phyloP scores from a whole-genome alignment of 345 rosid species.

The Lepidium didymum region DNA sequence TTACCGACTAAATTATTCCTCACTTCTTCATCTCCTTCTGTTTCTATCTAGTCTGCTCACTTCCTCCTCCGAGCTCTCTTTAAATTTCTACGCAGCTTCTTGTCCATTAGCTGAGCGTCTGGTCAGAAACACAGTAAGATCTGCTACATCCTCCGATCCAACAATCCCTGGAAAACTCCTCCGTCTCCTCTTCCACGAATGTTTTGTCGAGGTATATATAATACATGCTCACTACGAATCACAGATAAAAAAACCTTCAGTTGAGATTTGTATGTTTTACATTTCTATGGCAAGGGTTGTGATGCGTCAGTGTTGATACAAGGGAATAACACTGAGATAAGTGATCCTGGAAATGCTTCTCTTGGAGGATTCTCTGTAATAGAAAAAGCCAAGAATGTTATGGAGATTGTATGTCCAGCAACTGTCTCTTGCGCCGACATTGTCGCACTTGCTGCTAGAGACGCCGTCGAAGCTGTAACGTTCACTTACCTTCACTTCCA shows the following conservation, averaged over 20 bases:
- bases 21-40: slow-evolving; percentile 1
- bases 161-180: slow-evolving; percentile 79
- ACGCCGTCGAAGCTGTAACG: slow-evolving; percentile 58
- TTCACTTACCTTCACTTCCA: not conserved
- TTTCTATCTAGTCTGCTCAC: slow-evolving; percentile 12
- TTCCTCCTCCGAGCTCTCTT: slow-evolving; percentile 31
- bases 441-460: slow-evolving; percentile 65
- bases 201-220: slow-evolving; percentile 57
- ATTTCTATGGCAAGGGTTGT: slow-evolving; percentile 48
- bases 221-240: not conserved
- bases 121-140: slow-evolving; percentile 53
- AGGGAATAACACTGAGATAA: slow-evolving; percentile 70
- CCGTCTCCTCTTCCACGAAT: slow-evolving; percentile 74
- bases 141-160: slow-evolving; percentile 58
- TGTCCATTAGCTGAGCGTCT: slow-evolving; percentile 63
- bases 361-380: slow-evolving; percentile 72
- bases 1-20: slow-evolving; percentile 32
- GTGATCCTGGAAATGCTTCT: slow-evolving; percentile 67
- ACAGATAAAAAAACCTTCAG: not conserved
- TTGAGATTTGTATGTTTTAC: not conserved
- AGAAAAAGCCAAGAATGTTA: slow-evolving; percentile 48
- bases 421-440: slow-evolving; percentile 70
- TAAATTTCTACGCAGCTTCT: slow-evolving; percentile 58
- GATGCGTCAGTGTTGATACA: slow-evolving; percentile 74
- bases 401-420: slow-evolving; percentile 58